Percentiles rank a stretch among this genome's conserved stretches.
Evolutionary conservation across 176 grass and related monocot genomes (phyloP).

Genomic region (Cocos nucifera): DNA sequence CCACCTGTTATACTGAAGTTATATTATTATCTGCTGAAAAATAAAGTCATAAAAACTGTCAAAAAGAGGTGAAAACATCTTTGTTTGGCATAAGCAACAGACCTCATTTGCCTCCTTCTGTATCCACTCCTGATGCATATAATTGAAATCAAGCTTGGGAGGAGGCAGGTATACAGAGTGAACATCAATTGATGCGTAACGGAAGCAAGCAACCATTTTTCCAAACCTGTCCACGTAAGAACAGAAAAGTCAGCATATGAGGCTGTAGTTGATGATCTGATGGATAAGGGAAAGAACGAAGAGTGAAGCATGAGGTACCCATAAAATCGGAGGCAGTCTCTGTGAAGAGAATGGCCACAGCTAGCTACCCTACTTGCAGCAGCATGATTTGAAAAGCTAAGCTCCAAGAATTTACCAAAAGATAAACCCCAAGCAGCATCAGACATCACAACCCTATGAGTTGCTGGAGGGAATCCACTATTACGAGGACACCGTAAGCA

Average conservation of each 20-base stretch:
- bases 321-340: conserved; percentile 91
- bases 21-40: too few species aligned
- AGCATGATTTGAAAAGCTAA: conserved; percentile 94
- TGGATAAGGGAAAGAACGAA: too few species aligned
- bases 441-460: conserved; percentile 83
- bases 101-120: conserved; percentile 81
- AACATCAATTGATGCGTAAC: conserved; percentile 73
- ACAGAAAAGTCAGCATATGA: conserved; percentile 17
- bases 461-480: conserved; percentile 86
- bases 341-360: conserved; percentile 94
- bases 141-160: conserved; percentile 78
- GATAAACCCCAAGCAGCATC: conserved; percentile 96
- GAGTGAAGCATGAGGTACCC: conserved; percentile 38
- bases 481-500: conserved; percentile 74
- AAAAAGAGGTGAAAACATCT: too few species aligned
- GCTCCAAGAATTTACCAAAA: conserved; percentile 97
- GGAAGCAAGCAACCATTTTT: conserved; percentile 83
- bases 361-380: conserved; percentile 87
- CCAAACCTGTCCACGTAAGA: conserved; percentile 52
- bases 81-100: conserved; percentile 16
- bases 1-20: conserved; percentile 35
- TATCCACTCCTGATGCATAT: conserved; percentile 78
- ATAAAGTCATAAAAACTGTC: too few species aligned
- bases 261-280: too few species aligned
- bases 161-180: conserved; percentile 85